These are phyloP conservation scores for Phytophthora pluvialis DNA, from an alignment of 352 stramenopile species.

Conservation along the genomic window DNA sequence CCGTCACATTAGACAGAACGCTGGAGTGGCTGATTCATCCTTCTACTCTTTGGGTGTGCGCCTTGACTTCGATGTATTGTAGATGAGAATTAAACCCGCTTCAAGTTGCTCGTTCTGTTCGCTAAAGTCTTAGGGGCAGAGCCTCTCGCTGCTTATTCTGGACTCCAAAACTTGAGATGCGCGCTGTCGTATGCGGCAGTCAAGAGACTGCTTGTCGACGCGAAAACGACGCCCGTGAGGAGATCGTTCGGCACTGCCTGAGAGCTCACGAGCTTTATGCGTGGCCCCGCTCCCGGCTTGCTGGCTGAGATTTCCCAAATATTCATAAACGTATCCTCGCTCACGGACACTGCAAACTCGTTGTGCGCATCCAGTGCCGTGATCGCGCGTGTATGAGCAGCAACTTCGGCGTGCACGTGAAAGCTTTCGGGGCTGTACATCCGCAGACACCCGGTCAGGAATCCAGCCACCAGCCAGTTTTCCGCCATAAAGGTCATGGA, in stretches of 20 bases:
- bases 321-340: slow-evolving; percentile 84
- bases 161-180: slow-evolving; percentile 75
- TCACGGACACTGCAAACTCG: slow-evolving; percentile 61
- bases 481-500: slow-evolving; percentile 61
- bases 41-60: background rate
- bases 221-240: slow-evolving; percentile 64
- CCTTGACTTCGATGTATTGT: slow-evolving; percentile 34
- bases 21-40: slow-evolving; percentile 4
- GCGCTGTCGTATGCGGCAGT: slow-evolving; percentile 71
- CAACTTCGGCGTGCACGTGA: slow-evolving; percentile 65
- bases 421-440: slow-evolving; percentile 62
- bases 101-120: slow-evolving; percentile 20
- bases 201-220: slow-evolving; percentile 52
- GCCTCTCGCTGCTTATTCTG: slow-evolving; percentile 41
- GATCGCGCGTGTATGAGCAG: slow-evolving; percentile 71
- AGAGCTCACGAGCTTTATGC: slow-evolving; percentile 64
- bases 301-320: slow-evolving; percentile 61
- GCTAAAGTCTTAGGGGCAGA: background rate
- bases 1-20: background rate
- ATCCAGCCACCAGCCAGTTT: slow-evolving; percentile 63
- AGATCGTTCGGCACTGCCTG: slow-evolving; percentile 70
- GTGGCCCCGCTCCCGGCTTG: slow-evolving; percentile 27
- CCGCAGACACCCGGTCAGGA: slow-evolving; percentile 62
- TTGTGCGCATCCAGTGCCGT: slow-evolving; percentile 65
- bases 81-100: slow-evolving; percentile 17